Conservation (phyloP, 2,329 filamentous ascomycete species). For the Aspergillus sp. region DNA sequence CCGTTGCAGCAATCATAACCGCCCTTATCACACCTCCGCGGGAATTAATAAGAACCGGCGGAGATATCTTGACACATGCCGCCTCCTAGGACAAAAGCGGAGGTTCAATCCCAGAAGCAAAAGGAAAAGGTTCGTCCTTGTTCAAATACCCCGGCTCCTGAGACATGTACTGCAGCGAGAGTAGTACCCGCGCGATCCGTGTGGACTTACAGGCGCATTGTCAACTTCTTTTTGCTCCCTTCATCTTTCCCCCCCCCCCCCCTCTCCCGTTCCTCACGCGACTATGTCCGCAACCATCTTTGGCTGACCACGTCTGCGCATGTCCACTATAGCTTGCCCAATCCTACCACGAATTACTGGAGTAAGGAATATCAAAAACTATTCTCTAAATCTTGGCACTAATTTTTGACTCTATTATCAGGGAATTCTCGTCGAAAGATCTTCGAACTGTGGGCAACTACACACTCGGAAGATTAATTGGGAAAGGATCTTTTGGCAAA, state of each 20-base stretch:
- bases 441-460: conserved; percentile 94
- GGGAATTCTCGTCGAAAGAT: conserved; percentile 91
- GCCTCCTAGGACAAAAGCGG: conserved; percentile 44
- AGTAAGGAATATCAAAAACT: conserved; percentile 58
- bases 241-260: not conserved
- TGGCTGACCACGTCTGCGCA: conserved; percentile 4
- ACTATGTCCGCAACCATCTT: not conserved
- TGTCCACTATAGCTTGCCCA: conserved; percentile 71
- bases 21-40: conserved; percentile 23
- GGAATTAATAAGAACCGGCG: conserved; percentile 21
- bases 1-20: conserved; percentile 13
- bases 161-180: not conserved
- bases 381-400: not conserved
- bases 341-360: conserved; percentile 93
- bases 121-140: conserved; percentile 54
- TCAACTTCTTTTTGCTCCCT: not conserved
- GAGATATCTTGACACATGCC: conserved; percentile 43
- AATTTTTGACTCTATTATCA: conserved; percentile 40
- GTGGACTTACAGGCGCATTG: not conserved
- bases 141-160: not conserved
- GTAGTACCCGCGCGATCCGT: not conserved
- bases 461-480: conserved; percentile 83
- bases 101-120: conserved; percentile 59
- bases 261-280: not conserved
- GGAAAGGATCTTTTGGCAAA: conserved; percentile 97